These are phyloP conservation scores for Solanum sejunctum DNA, from an alignment of 257 asterid genomes.

Conservation along the genomic window DNA sequence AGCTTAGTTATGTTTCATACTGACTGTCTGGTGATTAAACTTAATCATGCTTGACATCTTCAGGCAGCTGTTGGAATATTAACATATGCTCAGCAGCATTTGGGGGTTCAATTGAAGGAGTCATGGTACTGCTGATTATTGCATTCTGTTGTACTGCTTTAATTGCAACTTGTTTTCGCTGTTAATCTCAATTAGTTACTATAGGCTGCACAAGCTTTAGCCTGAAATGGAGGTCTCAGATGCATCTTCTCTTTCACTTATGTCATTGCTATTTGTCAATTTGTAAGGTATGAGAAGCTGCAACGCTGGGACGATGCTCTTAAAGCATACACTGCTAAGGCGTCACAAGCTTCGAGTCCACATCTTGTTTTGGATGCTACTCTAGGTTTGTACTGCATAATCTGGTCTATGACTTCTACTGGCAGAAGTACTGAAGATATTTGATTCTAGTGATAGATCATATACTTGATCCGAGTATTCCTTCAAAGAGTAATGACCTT, in stretches of 20 bases:
- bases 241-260: neutral
- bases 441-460: neutral
- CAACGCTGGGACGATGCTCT: constrained; percentile 99
- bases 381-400: constrained; percentile 48
- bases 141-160: neutral
- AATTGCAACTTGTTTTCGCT: neutral
- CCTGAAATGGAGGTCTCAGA: neutral
- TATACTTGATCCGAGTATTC: neutral
- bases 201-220: neutral
- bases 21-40: neutral
- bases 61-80: constrained; percentile 99
- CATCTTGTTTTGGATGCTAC: constrained; percentile 90
- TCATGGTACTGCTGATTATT: constrained; percentile 55
- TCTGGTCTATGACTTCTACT: neutral
- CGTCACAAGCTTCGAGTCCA: constrained; percentile 66
- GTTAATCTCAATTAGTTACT: neutral
- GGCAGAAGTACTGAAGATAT: neutral
- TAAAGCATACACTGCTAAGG: constrained; percentile 91
- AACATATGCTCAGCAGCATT: constrained; percentile 85
- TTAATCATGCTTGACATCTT: constrained; percentile 5
- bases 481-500: neutral
- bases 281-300: constrained; percentile 84
- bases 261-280: neutral
- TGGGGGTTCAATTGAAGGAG: constrained; percentile 93
- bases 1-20: neutral